Evolutionary conservation across 2,329 filamentous ascomycete species (phyloP).

Genomic region (Hymenoscyphus infarciens): DNA sequence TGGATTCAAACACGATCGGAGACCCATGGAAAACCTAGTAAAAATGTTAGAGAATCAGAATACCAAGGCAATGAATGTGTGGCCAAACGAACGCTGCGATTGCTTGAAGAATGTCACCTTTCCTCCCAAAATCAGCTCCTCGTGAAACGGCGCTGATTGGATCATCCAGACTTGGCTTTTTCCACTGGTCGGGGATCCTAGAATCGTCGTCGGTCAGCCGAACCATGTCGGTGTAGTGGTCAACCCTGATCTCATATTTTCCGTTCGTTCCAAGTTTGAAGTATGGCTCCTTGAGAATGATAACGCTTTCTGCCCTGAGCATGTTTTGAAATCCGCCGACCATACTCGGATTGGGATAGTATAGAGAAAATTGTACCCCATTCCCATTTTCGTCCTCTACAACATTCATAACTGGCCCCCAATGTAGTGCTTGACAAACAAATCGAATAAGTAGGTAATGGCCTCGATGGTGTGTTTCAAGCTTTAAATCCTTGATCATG

Average conservation of each 20-base stretch:
- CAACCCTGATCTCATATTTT: slow-evolving; percentile 45
- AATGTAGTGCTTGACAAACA: background rate
- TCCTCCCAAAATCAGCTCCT: background rate
- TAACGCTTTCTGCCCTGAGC: slow-evolving; percentile 36
- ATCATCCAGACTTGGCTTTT: background rate
- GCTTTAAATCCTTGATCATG: background rate
- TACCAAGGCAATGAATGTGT: background rate
- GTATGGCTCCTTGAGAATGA: slow-evolving; percentile 53
- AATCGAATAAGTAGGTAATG: background rate
- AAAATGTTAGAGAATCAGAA: background rate
- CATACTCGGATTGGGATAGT: background rate
- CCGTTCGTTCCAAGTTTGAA: slow-evolving; percentile 42
- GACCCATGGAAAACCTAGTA: slow-evolving; percentile 17
- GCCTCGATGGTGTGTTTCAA: background rate
- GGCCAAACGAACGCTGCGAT: background rate
- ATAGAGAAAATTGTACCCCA: background rate
- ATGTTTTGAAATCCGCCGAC: slow-evolving; percentile 27
- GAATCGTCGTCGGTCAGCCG: background rate
- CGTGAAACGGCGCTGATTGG: background rate
- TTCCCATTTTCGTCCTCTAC: background rate
- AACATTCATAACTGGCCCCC: background rate
- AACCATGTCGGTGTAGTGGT: slow-evolving; percentile 38
- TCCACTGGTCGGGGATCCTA: background rate
- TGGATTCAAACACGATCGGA: slow-evolving; percentile 30
- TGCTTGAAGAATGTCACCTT: background rate